phyloP scores from a whole-genome alignment of 257 asterid species.

The Gardenia jasminoides region DNA sequence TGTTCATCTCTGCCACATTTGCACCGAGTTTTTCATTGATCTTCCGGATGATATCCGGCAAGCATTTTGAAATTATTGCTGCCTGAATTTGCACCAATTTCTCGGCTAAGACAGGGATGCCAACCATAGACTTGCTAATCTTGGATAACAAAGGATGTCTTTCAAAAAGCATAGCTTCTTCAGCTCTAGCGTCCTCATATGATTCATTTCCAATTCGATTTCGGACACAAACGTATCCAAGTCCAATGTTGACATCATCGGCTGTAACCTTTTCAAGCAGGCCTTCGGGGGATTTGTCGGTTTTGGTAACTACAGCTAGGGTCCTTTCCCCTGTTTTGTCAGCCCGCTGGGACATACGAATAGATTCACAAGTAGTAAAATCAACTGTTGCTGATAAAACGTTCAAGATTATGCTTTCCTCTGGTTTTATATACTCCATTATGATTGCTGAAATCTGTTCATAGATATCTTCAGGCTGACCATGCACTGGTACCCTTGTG shows the following conservation, averaged over 20 bases:
- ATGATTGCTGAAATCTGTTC: conserved; percentile 18
- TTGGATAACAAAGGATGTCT: conserved; percentile 7
- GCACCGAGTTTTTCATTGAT: background rate
- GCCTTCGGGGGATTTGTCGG: conserved; percentile 19
- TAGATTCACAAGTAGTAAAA: conserved; percentile 19
- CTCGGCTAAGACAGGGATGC: conserved; percentile 17
- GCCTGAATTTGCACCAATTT: conserved; percentile 19
- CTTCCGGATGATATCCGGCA: conserved; percentile 6
- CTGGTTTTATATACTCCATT: conserved; percentile 13
- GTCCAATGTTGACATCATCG: conserved; percentile 5
- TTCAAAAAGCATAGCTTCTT: conserved; percentile 6
- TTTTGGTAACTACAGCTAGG: conserved; percentile 18
- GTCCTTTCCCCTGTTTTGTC: conserved; percentile 19
- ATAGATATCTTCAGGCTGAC: conserved; percentile 23
- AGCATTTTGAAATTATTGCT: conserved; percentile 12
- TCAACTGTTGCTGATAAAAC: conserved; percentile 19
- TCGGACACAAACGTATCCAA: conserved; percentile 20
- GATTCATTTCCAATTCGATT: conserved; percentile 18
- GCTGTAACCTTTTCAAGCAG: conserved; percentile 16
- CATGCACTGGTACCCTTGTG: conserved; percentile 24
- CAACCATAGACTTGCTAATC: conserved; percentile 5
- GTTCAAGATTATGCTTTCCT: conserved; percentile 19
- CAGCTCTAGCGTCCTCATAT: conserved; percentile 9
- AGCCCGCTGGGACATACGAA: conserved; percentile 17
- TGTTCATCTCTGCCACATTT: background rate